Base-by-base conservation (phyloP, 139 green algal species). In the Chlamydomonas schloesseri region DNA sequence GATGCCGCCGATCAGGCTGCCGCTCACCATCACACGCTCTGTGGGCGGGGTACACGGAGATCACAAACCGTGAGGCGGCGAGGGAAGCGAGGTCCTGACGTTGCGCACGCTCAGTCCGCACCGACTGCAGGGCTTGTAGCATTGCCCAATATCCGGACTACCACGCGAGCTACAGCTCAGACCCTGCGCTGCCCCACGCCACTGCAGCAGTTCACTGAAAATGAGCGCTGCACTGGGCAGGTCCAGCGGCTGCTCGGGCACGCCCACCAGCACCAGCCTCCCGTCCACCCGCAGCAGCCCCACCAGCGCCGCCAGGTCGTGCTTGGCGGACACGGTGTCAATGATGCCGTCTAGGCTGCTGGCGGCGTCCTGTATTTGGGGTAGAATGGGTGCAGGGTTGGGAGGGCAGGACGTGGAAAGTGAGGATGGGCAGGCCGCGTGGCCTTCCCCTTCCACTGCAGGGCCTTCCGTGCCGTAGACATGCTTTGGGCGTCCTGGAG, bases 301-400 rank as follows among this genome's bases (percentile, higher is more conserved):
- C 9, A 93, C 42, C 31, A 93, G 81, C 1, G 80, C n/a, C 8
- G 3, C 60, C 24, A 97, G 76, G 37, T 95, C 91, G 76, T 98
- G 96, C 60, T 91, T 37, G 18, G 89, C 89, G 11, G 82, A 91
- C 28, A 98, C 96, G 3, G 96, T 97, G 91, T 98, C 94, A 34
- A 98, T 94, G 84, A 98, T 98, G 88, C 92, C 96, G 77, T 98
- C 88, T 65, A 98, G 82, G 0, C 75, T 92, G 50, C 71, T 71
- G 4, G 83, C 88, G 10, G 80, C 78, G 34, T 77, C 81, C 86
- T 92, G 73, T 11, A n/a, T 14, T 14, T 1, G 73, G 17, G 20
- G 17, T 17, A 13, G n/a, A 47, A 33, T 9, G 31, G 17, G 3
- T 11, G 67, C 31, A 29, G 11, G 67, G 73, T 14, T 53, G 10